Evolutionary conservation across 2,329 filamentous ascomycete species (phyloP).

Genomic region (Nigrospora osmanthi): DNA sequence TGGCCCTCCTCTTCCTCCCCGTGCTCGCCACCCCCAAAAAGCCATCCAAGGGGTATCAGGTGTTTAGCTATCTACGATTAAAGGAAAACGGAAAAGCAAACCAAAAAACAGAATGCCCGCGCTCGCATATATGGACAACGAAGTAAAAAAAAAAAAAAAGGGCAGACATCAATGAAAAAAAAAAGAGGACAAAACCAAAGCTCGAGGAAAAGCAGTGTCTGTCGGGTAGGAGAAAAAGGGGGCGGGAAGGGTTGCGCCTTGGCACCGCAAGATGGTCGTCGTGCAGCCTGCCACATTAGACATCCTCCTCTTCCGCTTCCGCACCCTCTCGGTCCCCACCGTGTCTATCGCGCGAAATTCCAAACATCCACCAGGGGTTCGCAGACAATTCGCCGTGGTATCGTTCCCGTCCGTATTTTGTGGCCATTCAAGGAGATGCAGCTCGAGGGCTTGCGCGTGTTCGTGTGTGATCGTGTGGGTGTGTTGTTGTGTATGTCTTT

Average conservation of each 20-base stretch:
- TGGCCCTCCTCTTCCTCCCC: constrained; percentile 9
- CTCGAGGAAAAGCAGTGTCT: constrained; percentile 1
- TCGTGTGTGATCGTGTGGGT: background rate
- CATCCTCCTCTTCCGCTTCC: constrained; percentile 1
- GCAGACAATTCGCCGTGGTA: background rate
- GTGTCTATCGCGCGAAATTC: background rate
- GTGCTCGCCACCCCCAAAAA: constrained; percentile 1
- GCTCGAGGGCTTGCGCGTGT: too few relatives aligned
- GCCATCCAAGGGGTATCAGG: constrained; percentile 17
- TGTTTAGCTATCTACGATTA: constrained; percentile 25
- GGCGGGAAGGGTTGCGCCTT: too few relatives aligned
- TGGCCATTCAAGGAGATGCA: background rate
- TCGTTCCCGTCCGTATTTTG: background rate
- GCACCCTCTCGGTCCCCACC: too few relatives aligned
- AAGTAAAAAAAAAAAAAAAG: background rate
- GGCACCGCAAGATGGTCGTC: background rate
- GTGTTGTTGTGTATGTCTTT: background rate
- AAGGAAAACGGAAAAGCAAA: constrained; percentile 9
- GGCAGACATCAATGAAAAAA: constrained; percentile 3
- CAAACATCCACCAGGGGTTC: background rate
- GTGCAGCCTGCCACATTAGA: constrained; percentile 2
- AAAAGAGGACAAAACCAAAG: constrained; percentile 1
- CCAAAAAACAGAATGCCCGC: constrained; percentile 5
- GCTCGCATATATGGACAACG: constrained; percentile 1
- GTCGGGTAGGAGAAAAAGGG: too few relatives aligned